Base-by-base conservation (phyloP, 495 filamentous ascomycete genomes). In the Penicillium roqueforti region DNA sequence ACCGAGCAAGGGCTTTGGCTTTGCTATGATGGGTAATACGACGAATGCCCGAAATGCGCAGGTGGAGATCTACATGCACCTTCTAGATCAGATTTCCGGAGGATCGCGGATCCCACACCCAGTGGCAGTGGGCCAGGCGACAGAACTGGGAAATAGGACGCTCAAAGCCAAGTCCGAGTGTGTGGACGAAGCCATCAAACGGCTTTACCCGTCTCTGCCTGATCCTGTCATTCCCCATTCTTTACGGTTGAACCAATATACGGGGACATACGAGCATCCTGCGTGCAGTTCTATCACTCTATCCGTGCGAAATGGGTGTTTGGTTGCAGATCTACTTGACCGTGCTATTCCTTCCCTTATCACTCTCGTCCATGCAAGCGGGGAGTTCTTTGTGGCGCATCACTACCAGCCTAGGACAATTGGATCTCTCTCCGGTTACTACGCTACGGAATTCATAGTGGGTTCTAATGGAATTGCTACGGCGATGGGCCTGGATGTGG, bases 171-270 rank as follows among this genome's bases (percentile, higher is more conserved):
- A 16, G 6, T 23, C 49, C 7, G 39, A 52, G 29, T 26, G 26
- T 3, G 36, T 43, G 29, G 19, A 26, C 4, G 32, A 57, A n/a
- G 40, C 58, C 16, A 45, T 60, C 7, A 34, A 34, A 23, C 29
- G 42, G 6, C 46, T 60, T 13, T 60, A 60, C 45, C 58, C 58
- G 0, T 41, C 18, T 44, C 37, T 57, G 11, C 54, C 58, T 10
- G 39, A 20, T 22, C 58, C 49, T 29, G n/a, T 1, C 3, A 36
- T 53, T 16, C 25, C 54, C 11, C 26, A 51, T 20, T 44, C 54
- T 8, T 34, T 60, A 1, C 38, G 25, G 13, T 19, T 60, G 6
- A 26, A 26, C 4, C 32, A 51, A 16, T 60, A 60, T 14, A 23
- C 29, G 25, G 57, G 57, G 1, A 37, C 29, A 42, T 60, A 60